These are phyloP conservation scores for Quercus lobata DNA, from an alignment of 331 rosid genomes.

Conservation along the genomic window DNA sequence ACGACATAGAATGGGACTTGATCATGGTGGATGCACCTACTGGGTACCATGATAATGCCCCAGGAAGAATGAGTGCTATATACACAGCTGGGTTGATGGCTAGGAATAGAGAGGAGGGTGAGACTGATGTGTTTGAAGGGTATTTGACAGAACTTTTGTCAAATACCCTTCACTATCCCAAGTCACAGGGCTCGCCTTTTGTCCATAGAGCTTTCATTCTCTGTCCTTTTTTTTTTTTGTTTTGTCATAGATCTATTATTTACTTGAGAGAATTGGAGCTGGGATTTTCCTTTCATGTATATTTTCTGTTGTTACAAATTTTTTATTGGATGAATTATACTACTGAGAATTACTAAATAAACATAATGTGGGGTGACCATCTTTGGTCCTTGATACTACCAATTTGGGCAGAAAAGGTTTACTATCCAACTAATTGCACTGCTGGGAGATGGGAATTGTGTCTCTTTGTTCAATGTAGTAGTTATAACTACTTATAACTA, in stretches of 20 bases:
- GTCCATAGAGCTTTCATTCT: slow-evolving; percentile 38
- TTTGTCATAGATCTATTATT: neutral
- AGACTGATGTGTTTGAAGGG: slow-evolving; percentile 73
- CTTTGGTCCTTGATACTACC: too few relatives aligned
- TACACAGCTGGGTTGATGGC: slow-evolving; percentile 92
- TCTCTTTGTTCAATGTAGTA: too few relatives aligned
- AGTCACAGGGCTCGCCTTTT: slow-evolving; percentile 69
- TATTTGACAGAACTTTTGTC: slow-evolving; percentile 40
- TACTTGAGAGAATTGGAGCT: neutral
- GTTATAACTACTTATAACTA: too few relatives aligned
- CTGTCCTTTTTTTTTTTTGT: neutral
- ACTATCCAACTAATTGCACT: too few relatives aligned
- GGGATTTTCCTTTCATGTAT: neutral
- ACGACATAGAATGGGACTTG: slow-evolving; percentile 61
- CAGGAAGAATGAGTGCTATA: slow-evolving; percentile 88
- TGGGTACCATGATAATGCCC: slow-evolving; percentile 67
- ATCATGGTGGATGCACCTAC: slow-evolving; percentile 99
- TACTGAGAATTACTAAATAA: neutral
- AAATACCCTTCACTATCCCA: slow-evolving; percentile 53
- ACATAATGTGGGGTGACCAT: neutral
- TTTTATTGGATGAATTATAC: neutral
- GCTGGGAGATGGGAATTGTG: too few relatives aligned
- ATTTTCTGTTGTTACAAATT: neutral
- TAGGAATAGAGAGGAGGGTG: slow-evolving; percentile 74
- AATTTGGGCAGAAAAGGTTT: too few relatives aligned